Evolutionary conservation across 805 yeast species (phyloP).

Genomic region (Komagataella phaffii): DNA sequence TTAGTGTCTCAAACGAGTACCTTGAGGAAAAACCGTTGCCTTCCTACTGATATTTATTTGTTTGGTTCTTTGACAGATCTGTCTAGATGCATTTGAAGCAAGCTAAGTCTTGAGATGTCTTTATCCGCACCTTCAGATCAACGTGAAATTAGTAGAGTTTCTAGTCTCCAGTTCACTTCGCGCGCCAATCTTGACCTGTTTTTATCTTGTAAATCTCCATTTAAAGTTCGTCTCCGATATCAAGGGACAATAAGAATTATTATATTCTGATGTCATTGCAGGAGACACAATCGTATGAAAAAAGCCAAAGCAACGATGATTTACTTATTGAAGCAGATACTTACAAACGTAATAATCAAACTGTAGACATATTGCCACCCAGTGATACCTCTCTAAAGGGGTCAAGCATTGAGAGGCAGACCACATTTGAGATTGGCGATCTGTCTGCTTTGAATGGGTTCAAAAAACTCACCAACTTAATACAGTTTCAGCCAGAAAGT

Average conservation of each 20-base stretch:
- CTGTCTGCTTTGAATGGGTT: not conserved
- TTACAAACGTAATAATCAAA: slow-evolving; percentile 9
- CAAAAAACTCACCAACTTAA: slow-evolving; percentile 4
- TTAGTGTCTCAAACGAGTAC: slow-evolving; percentile 7
- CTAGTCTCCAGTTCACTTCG: too few relatives aligned
- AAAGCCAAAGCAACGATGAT: slow-evolving; percentile 6
- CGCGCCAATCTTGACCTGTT: not conserved
- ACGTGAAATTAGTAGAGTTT: too few relatives aligned
- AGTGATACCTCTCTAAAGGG: slow-evolving; percentile 12
- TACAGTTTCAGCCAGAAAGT: slow-evolving; percentile 18
- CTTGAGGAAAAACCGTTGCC: slow-evolving; percentile 12
- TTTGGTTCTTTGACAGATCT: not conserved
- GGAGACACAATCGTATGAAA: not conserved
- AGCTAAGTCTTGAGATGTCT: not conserved
- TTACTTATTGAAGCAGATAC: slow-evolving; percentile 3
- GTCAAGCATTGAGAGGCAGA: not conserved
- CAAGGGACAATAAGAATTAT: not conserved
- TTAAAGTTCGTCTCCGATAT: not conserved
- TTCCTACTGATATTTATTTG: slow-evolving; percentile 10
- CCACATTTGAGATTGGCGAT: not conserved
- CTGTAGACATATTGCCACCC: slow-evolving; percentile 18
- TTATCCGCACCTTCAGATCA: not conserved
- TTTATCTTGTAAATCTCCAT: not conserved
- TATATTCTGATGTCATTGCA: not conserved
- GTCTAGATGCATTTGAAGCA: not conserved